A percentile compares a stretch with the other conserved stretches of the same genome.
Evolutionary conservation across 805 yeast genomes (phyloP).

Genomic region (Isabelozyma heimii): DNA sequence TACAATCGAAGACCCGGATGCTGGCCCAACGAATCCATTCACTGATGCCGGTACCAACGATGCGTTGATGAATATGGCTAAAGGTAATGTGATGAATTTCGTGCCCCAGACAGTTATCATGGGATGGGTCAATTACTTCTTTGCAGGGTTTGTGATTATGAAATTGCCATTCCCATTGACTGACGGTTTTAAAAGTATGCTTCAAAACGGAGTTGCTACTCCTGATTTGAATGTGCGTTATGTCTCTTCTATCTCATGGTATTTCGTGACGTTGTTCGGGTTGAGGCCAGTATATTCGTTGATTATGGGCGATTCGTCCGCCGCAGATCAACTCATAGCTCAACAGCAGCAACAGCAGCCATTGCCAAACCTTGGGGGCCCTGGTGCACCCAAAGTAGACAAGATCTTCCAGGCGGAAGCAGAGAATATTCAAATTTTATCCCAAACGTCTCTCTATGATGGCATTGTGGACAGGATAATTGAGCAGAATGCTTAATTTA

Average conservation of each 20-base stretch:
- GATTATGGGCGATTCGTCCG: constrained; percentile 52
- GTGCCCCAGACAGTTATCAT: constrained; percentile 90
- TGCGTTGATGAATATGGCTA: constrained; percentile 71
- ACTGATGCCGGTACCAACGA: constrained; percentile 72
- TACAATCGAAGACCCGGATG: constrained; percentile 37
- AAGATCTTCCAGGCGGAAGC: constrained; percentile 68
- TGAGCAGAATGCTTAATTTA: background rate
- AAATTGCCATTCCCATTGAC: constrained; percentile 88
- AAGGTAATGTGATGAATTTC: constrained; percentile 77
- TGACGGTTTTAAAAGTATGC: constrained; percentile 83
- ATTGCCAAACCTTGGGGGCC: constrained; percentile 44
- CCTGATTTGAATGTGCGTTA: constrained; percentile 85
- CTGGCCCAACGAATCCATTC: constrained; percentile 56
- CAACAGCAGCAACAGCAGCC: constrained; percentile 39
- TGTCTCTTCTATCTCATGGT: constrained; percentile 95
- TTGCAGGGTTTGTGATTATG: constrained; percentile 83
- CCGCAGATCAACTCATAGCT: constrained; percentile 44
- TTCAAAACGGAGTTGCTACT: constrained; percentile 84
- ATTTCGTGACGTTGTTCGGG: constrained; percentile 84
- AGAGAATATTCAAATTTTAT: constrained; percentile 65
- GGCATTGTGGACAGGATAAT: constrained; percentile 60
- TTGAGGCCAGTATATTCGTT: constrained; percentile 75
- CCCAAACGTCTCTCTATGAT: constrained; percentile 50
- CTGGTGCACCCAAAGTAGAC: constrained; percentile 61
- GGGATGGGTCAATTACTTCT: constrained; percentile 95